Evolutionary conservation across 2,329 filamentous ascomycete genomes (phyloP).

Genomic region (Fusarium domesticum): DNA sequence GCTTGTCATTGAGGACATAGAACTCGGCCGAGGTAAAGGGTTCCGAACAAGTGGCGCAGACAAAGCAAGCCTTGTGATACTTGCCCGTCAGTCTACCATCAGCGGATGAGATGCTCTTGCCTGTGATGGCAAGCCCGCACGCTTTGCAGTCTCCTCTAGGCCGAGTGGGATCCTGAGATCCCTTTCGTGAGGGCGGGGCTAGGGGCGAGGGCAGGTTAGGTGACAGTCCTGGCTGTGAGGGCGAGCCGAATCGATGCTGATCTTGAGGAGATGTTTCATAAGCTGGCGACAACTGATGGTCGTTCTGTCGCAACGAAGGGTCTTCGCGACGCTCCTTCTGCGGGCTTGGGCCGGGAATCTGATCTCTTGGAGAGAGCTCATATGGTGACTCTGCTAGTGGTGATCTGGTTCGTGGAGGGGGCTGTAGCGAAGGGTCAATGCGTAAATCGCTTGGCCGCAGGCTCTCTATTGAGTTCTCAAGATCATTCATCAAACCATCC

Average conservation of each 20-base stretch:
- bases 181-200: slow-evolving; percentile 30
- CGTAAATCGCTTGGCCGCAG: slow-evolving; percentile 30
- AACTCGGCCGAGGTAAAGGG: slow-evolving; percentile 87
- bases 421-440: slow-evolving; percentile 34
- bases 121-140: slow-evolving; percentile 73
- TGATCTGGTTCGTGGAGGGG: slow-evolving; percentile 23
- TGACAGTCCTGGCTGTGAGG: slow-evolving; percentile 9
- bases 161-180: slow-evolving; percentile 41
- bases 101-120: slow-evolving; percentile 90
- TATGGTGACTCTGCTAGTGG: slow-evolving; percentile 31
- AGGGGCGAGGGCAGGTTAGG: slow-evolving; percentile 10
- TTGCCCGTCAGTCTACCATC: slow-evolving; percentile 88
- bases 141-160: slow-evolving; percentile 78
- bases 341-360: slow-evolving; percentile 23
- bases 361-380: slow-evolving; percentile 24
- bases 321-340: slow-evolving; percentile 21
- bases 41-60: slow-evolving; percentile 77
- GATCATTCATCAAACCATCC: slow-evolving; percentile 53
- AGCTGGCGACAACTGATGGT: slow-evolving; percentile 12
- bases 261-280: slow-evolving; percentile 22
- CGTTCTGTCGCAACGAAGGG: slow-evolving; percentile 8
- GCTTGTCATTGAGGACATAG: slow-evolving; percentile 83
- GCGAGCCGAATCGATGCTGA: slow-evolving; percentile 7
- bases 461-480: slow-evolving; percentile 49
- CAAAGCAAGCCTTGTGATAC: slow-evolving; percentile 94